Evolutionary conservation across 2,329 filamentous ascomycete species (phyloP), one percentile per base, ranked within the genome.

Genomic region (Diplodia sapinea): DNA sequence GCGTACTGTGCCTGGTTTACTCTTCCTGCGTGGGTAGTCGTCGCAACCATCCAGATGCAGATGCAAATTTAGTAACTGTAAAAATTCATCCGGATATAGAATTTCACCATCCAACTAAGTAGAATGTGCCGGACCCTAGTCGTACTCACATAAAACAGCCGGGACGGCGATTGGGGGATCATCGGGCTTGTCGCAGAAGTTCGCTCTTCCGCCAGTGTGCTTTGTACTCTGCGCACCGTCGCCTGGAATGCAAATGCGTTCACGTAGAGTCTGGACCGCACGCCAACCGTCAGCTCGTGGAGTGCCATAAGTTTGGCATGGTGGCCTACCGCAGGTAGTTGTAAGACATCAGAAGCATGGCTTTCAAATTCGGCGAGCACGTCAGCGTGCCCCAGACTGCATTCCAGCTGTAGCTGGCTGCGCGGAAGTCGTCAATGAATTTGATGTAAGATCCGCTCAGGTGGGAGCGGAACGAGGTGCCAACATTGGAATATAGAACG

Each of bases 191-290:
- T 65, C 9, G 68, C 62, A 36, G 69, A 43, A 13, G 31, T 55
- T 31, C 43, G 33, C 20, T 55, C 65, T 26, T 71, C 49, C 3
- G 52, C 43, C 2, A 63, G 50, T 13, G 62, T 20, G 12, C 23
- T 61, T 23, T 65, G 61, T 31, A 65, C 61, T 38, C 81, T 79
- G 29, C 82, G 80, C 26, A 86, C 87, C 0, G 88, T 90, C 2
- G 90, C 89, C 74, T 92, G 90, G 71, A 92, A 92, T 1, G 89
- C 90, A 73, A 92, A 92, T 0, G 90, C 89, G 68, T 91, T 91
- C 61, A 89, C 90, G 75, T 92, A 92, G 0, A 92, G 82, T 12
- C 59, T 63, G 33, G 33, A 38, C 20, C 47, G 20, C 15, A 59
- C 15, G 15, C 29, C 17, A 36, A 6, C 11, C 2, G 47, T 40